A percentile compares a stretch with the other conserved stretches of the same genome.
phyloP scores from a whole-genome alignment of 148 eudicot species.

The Diospyros kaki region DNA sequence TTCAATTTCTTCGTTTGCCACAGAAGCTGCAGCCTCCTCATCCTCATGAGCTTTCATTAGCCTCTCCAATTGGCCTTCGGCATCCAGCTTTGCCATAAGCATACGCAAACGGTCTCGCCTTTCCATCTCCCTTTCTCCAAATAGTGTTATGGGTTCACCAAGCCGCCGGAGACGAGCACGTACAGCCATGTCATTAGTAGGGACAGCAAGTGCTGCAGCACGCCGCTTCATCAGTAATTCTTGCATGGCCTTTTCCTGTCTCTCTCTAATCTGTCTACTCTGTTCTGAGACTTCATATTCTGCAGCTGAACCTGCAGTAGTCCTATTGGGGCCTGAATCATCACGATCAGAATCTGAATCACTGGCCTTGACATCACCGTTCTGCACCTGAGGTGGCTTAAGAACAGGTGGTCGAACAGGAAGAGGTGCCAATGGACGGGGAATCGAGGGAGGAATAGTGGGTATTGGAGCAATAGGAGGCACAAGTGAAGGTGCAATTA shows the following conservation, averaged over 20 bases:
- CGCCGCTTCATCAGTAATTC: slow-evolving; percentile 82
- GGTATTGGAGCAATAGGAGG: slow-evolving; percentile 60
- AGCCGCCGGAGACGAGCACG: slow-evolving; percentile 70
- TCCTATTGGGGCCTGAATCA: slow-evolving; percentile 31
- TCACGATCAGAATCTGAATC: slow-evolving; percentile 64
- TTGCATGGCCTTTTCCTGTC: slow-evolving; percentile 74
- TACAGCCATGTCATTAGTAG: slow-evolving; percentile 87
- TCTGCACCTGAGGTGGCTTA: slow-evolving; percentile 44
- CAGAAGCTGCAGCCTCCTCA: slow-evolving; percentile 60
- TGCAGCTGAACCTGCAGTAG: slow-evolving; percentile 25
- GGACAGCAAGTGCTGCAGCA: slow-evolving; percentile 91
- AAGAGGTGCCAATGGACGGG: slow-evolving; percentile 66
- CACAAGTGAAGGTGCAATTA: slow-evolving; percentile 19
- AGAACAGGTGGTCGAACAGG: slow-evolving; percentile 54
- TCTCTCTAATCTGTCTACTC: slow-evolving; percentile 59
- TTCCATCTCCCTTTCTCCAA: slow-evolving; percentile 97
- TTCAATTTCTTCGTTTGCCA: slow-evolving; percentile 41
- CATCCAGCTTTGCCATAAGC: slow-evolving; percentile 88
- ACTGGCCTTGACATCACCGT: slow-evolving; percentile 47
- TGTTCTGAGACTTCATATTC: slow-evolving; percentile 86
- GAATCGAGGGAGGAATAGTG: slow-evolving; percentile 25
- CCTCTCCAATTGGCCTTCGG: slow-evolving; percentile 87
- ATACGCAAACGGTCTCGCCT: slow-evolving; percentile 80
- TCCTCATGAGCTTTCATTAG: slow-evolving; percentile 90
- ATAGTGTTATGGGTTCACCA: slow-evolving; percentile 86